Percentiles rank a stretch among this genome's conserved stretches.
Conservation (phyloP, 2,329 filamentous ascomycete species). For the Penicillium sp. region DNA sequence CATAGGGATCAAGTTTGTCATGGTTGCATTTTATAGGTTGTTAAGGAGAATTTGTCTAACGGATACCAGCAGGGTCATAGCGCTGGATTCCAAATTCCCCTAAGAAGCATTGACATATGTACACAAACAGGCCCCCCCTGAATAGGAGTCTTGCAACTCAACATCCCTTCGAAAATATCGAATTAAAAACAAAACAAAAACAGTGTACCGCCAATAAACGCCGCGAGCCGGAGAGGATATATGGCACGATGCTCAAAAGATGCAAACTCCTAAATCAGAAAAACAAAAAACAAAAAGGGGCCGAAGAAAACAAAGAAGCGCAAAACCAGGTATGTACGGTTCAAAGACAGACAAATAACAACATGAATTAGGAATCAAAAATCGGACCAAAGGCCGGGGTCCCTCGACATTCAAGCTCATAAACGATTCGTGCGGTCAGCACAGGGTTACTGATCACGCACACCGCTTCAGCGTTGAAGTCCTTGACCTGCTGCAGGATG, state of each 20-base stretch:
- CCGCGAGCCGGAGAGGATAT: not conserved
- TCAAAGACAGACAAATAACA: constrained; percentile 2
- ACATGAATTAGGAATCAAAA: constrained; percentile 60
- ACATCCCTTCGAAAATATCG: not conserved
- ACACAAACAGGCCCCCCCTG: not conserved
- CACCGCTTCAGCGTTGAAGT: constrained; percentile 62
- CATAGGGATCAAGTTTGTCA: not conserved
- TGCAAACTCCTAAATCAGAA: not conserved
- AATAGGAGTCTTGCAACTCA: not conserved
- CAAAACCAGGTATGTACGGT: constrained; percentile 3
- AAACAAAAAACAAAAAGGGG: not conserved
- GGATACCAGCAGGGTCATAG: constrained; percentile 5
- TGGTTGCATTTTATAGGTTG: not conserved
- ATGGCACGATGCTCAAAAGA: not conserved
- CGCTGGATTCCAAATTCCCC: constrained; percentile 5
- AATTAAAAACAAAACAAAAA: not conserved
- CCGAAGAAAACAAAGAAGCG: not conserved
- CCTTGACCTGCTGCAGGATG: constrained; percentile 51
- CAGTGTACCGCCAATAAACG: not conserved
- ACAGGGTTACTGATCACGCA: constrained; percentile 71
- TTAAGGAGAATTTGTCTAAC: not conserved
- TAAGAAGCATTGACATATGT: constrained; percentile 3
- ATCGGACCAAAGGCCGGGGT: constrained; percentile 71
- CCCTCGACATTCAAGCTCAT: constrained; percentile 65
- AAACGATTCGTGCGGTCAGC: constrained; percentile 68